Evolutionary conservation across 2,329 filamentous ascomycete genomes (phyloP).

Genomic region (Calonectria naviculata): DNA sequence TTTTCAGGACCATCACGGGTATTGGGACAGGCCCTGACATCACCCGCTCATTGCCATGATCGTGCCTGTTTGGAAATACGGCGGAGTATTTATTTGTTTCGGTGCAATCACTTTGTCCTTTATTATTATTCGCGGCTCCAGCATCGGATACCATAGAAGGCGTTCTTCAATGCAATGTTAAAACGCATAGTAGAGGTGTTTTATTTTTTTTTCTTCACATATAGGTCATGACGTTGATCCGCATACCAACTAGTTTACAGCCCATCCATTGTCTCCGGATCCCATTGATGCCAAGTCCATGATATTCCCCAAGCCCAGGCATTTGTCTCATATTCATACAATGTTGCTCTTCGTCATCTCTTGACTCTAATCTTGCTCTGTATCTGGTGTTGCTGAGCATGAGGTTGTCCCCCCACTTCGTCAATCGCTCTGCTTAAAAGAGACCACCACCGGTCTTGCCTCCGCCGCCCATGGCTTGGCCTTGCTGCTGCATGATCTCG

Average conservation of each 20-base stretch:
- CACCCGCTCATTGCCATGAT: conserved; percentile 41
- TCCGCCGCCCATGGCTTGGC: conserved; percentile 69
- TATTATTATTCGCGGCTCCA: conserved; percentile 15
- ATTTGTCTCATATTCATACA: conserved; percentile 38
- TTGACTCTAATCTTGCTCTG: neutral
- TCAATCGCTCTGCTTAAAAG: conserved; percentile 36
- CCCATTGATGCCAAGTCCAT: conserved; percentile 28
- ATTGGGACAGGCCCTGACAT: conserved; percentile 71
- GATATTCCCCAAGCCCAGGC: conserved; percentile 31
- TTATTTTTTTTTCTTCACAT: conserved; percentile 10
- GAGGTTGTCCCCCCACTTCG: neutral
- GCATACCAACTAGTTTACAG: conserved; percentile 39
- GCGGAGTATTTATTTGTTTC: conserved; percentile 2
- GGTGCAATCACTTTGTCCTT: neutral
- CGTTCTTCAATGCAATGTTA: conserved; percentile 3
- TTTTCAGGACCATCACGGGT: conserved; percentile 70
- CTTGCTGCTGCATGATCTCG: conserved; percentile 94
- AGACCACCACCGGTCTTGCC: conserved; percentile 47
- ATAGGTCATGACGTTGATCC: conserved; percentile 34
- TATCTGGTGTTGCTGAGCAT: neutral
- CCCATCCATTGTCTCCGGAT: conserved; percentile 25
- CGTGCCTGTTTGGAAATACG: neutral
- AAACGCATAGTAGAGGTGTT: conserved; percentile 27
- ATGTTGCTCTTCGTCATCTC: neutral
- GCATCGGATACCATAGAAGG: conserved; percentile 18